Base-by-base conservation (phyloP, 1,284 basidiomycete species). In the Ustilago cynodontis region DNA sequence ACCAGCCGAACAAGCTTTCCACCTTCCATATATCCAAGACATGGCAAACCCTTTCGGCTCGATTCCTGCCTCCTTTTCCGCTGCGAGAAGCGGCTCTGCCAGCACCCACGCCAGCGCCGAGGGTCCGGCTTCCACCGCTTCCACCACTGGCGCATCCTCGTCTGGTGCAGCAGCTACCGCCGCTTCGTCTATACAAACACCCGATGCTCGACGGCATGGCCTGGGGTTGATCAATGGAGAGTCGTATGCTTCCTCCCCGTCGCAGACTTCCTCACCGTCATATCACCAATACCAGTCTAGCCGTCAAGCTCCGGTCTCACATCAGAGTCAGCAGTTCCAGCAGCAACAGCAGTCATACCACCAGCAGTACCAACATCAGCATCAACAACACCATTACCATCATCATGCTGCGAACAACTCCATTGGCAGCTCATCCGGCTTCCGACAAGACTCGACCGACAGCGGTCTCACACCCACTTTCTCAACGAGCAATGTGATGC, bases 211-310 rank as follows among this genome's bases (percentile, higher is more conserved):
- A 45, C 70, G 65, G 35, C 57, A 63, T 9, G 70, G 60, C 6
- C 47, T 72, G 8, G 70, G 65, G 22, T 24, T 67, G n/a, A 26
- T 57, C 49, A 72, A 66, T 18, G 70, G 60, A 37, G 70, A 67
- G 2, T 14, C 59, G 8, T 56, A 65, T 37, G 60, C 63, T 20
- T 62, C 59, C 20, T 55, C 66, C 20, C 57, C 57, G n/a, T 60
- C 67, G 20, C 61, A 64, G 16, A 31, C 52, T 11, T 59, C 64
- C 3, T 49, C 64, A 9, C 60, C 65, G 14, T 41, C 65, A 3
- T 51, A 63, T 35, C 70, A 72, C 14, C 70, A 72, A n/a, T 45
- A 57, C 11, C 60, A 63, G 8, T 53, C 59, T 11, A 50, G 55
- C 39, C 69, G 69, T 28, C 63, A 52, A 37, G 41, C 62, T 20